Base-by-base conservation (phyloP, 352 stramenopile species). In the Halophytophthora batemanensis region DNA sequence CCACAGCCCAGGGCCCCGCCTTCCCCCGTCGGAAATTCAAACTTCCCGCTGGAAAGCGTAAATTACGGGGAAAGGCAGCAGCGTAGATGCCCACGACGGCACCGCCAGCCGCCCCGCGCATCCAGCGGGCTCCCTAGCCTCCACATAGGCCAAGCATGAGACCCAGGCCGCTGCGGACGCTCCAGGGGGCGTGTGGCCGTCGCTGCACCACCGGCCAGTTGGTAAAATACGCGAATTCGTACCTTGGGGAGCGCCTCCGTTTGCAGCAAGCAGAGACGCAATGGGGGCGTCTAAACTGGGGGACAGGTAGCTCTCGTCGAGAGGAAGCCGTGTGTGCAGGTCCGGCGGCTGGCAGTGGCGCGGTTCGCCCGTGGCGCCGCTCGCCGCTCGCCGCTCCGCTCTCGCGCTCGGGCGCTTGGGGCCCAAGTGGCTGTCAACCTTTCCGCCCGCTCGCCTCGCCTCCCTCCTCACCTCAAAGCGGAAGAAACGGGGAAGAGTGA, bases 161-260 rank as follows among this genome's bases (percentile, higher is more conserved):
- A 4, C 21, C 31, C 22, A 18, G 21, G n/a, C 17, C 3, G 29
- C 17, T 6, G 46, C 2, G 17, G 19, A 28, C 13, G 21, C 2
- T 2, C 11, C 21, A 14, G 21, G 35, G 43, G 18, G 36, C 28
- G 21, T n/a, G 10, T 43, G 22, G 49, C 28, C 23, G 22, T 13
- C 33, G 11, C 15, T 38, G 11, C 33, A 21, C 12, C 49, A 50
- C 4, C 3, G 36, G 56, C 52, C 56, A 47, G 42, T 65, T 39
- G 25, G 45, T 71, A 72, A 73, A 66, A 55, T 74, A 73, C 65
- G 31, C 31, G 23, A 10, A 48, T 66, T 59, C 61, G 68, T 74
- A 78, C 69, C 69, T 78, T 22, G 48, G 22, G 34, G 18, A 31
- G 12, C 22, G 42, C 50, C 2, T 17, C 23, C 18, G 53, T 28